phyloP scores from a whole-genome alignment of 768 basidiomycete species.

The Leccinum uliginosum region DNA sequence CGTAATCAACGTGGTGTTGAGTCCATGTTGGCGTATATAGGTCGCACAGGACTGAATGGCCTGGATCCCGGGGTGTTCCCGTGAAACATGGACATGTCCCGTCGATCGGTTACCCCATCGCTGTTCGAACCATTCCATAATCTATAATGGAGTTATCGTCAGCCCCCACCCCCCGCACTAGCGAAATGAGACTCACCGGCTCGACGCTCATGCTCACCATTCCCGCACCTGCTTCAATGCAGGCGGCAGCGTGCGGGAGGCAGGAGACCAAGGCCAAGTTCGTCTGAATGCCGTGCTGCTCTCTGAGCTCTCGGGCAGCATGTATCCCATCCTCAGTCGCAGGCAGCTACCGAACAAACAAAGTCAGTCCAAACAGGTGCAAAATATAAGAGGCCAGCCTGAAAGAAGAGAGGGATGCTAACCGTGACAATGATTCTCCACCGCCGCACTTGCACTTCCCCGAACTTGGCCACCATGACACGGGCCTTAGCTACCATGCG shows the following conservation, averaged over 20 bases:
- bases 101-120: constrained; percentile 12
- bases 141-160: constrained; percentile 23
- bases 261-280: constrained; percentile 51
- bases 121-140: constrained; percentile 41
- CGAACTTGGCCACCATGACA: constrained; percentile 39
- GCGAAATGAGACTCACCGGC: constrained; percentile 34
- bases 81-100: not conserved
- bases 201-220: constrained; percentile 48
- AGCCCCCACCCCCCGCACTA: not conserved
- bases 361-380: not conserved
- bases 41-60: constrained; percentile 41
- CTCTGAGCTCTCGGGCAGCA: constrained; percentile 41
- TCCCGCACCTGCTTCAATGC: constrained; percentile 47
- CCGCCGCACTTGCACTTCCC: constrained; percentile 34
- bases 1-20: constrained; percentile 40
- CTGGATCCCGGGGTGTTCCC: constrained; percentile 42
- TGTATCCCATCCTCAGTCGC: constrained; percentile 51
- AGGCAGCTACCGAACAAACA: constrained; percentile 40
- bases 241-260: constrained; percentile 52
- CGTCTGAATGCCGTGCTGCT: constrained; percentile 39
- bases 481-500: constrained; percentile 42
- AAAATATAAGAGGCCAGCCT: not conserved
- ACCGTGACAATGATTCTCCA: constrained; percentile 46
- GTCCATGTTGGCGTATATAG: constrained; percentile 38
- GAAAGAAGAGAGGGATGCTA: not conserved